Evolutionary conservation across 805 yeast species (phyloP).

Genomic region (Metschnikowia vanudenii): DNA sequence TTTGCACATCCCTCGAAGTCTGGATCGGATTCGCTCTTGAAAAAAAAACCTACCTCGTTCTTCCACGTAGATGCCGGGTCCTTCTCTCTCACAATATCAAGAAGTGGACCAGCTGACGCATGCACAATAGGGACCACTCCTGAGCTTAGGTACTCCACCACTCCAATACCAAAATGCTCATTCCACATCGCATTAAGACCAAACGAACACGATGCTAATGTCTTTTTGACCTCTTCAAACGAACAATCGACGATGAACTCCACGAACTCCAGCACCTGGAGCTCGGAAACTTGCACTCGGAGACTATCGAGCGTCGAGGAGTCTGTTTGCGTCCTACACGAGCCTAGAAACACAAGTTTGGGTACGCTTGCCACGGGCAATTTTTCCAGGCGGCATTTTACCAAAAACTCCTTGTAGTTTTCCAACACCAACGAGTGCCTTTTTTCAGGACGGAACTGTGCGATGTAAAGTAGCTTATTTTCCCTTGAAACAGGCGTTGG

Average conservation of each 20-base stretch:
- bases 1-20: slow-evolving; percentile 43
- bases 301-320: slow-evolving; percentile 54
- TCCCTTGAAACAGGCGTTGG: slow-evolving; percentile 26
- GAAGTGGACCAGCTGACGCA: slow-evolving; percentile 91
- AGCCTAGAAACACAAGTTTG: slow-evolving; percentile 73
- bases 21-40: slow-evolving; percentile 69
- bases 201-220: slow-evolving; percentile 55
- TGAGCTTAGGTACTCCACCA: slow-evolving; percentile 85
- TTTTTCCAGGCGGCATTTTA: slow-evolving; percentile 19
- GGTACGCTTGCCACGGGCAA: slow-evolving; percentile 36
- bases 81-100: slow-evolving; percentile 68
- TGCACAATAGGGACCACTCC: slow-evolving; percentile 89
- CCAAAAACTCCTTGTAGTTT: slow-evolving; percentile 59
- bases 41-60: slow-evolving; percentile 74
- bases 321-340: slow-evolving; percentile 73
- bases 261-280: slow-evolving; percentile 32
- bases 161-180: slow-evolving; percentile 97
- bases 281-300: slow-evolving; percentile 35
- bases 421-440: slow-evolving; percentile 71
- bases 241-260: slow-evolving; percentile 74
- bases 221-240: slow-evolving; percentile 56
- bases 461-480: slow-evolving; percentile 57
- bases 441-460: slow-evolving; percentile 95
- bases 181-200: slow-evolving; percentile 99
- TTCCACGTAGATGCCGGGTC: slow-evolving; percentile 23